These are phyloP conservation scores for Rauvolfia tetraphylla DNA, from an alignment of 257 asterid species.

Conservation along the genomic window DNA sequence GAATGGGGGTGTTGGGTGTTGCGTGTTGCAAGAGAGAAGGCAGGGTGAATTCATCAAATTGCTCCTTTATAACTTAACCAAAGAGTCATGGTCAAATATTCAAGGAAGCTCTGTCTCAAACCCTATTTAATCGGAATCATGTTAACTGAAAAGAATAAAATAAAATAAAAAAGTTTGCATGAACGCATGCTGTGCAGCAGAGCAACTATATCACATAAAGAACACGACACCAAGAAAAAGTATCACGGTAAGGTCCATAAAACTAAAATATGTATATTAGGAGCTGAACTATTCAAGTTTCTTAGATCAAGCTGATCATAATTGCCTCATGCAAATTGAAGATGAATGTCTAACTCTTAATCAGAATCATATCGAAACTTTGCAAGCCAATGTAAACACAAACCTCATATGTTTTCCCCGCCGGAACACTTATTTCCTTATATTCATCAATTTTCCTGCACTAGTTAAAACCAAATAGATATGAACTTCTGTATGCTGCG, in stretches of 20 bases:
- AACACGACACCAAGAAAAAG: not conserved
- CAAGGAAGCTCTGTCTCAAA: not conserved
- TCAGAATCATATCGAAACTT: constrained; percentile 1
- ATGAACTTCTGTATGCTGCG: not conserved
- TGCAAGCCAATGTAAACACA: constrained; percentile 20
- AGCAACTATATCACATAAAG: not conserved
- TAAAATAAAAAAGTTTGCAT: not conserved
- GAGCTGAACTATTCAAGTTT: not conserved
- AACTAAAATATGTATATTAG: too few species aligned
- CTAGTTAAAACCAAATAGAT: not conserved
- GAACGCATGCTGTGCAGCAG: not conserved
- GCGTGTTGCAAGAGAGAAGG: not conserved
- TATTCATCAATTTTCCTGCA: constrained; percentile 69
- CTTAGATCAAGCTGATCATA: not conserved
- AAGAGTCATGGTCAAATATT: not conserved
- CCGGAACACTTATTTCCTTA: constrained; percentile 74
- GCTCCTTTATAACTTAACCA: not conserved
- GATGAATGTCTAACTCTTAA: not conserved
- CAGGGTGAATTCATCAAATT: not conserved
- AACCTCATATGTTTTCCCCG: constrained; percentile 87
- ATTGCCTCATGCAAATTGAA: not conserved
- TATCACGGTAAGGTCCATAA: not conserved
- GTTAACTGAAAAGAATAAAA: not conserved
- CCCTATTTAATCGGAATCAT: not conserved
- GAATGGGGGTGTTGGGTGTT: not conserved